Evolutionary conservation across 345 rosid species (phyloP), one percentile per base, ranked within the genome.

Genomic region (Chamaenerion angustifolium): DNA sequence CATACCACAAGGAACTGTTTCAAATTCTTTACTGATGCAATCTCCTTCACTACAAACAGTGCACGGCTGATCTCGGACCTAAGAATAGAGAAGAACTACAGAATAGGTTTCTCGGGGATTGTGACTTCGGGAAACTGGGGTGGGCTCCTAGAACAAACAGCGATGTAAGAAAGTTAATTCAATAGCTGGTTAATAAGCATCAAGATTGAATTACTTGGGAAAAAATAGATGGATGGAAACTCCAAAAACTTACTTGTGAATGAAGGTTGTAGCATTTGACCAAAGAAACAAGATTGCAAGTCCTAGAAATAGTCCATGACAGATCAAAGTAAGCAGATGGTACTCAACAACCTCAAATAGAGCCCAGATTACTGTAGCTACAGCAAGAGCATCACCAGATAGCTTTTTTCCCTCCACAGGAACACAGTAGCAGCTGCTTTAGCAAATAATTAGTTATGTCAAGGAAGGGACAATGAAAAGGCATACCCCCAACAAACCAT

Each of bases 321-420:
- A 87, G 15, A 85, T 73, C 55, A 93, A 75, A 18, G 95, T 77
- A 31, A 93, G 82, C 17, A 93, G 78, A 55, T 82, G 76, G 65
- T 76, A 88, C 56, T 93, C 85, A 35, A 88, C 64, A 61, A 74
- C 56, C 65, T 93, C 97, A 61, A 93, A 82, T 18, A 93, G 69
- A 71, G 79, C 65, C 95, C 95, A 93, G 0, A 74, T 49, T 4
- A 65, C 70, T 6, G 99, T 88, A 8, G 88, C 97, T 37, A 70
- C 81, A 46, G 88, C 95, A 37, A 93, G 75, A 1, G 77, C 87
- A 52, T 82, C 87, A 1, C 74, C 88, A 8, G 99, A 93, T 52
- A 88, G 57, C 81, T 93, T 93, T 72, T 93, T 93, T 85, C 79
- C 80, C 94, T 88, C 99, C 99, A 93, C 0, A 93, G 76, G 63